Percentiles rank a stretch among this genome's conserved stretches.
Evolutionary conservation across 164 flowering plant genomes (phyloP).

Genomic region (Sextonia rubra): DNA sequence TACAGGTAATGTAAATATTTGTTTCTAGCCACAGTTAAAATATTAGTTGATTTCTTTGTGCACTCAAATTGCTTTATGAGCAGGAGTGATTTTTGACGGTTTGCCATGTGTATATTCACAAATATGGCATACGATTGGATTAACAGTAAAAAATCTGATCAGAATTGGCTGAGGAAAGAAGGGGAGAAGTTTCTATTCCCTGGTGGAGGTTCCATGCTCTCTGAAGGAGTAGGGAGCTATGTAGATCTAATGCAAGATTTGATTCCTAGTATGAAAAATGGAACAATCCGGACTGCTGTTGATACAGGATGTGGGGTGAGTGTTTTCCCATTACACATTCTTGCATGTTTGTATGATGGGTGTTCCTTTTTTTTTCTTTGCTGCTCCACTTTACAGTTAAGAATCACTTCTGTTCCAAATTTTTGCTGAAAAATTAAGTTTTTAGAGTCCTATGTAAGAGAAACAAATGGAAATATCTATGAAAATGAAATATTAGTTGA

Average conservation of each 20-base stretch:
- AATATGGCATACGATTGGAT: conserved; percentile 99
- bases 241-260: conserved; percentile 87
- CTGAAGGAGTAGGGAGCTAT: conserved; percentile 77
- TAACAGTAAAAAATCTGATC: conserved; percentile 92
- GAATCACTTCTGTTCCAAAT: neutral
- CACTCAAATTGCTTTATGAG: neutral
- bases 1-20: conserved; percentile 55
- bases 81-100: neutral
- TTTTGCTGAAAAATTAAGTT: neutral
- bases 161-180: conserved; percentile 77
- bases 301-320: conserved; percentile 99
- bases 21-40: neutral
- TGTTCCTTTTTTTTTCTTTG: too few species aligned
- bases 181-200: conserved; percentile 95
- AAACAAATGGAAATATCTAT: too few species aligned
- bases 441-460: neutral
- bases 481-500: too few species aligned
- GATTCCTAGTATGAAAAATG: conserved; percentile 92
- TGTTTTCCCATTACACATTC: conserved; percentile 5
- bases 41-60: neutral
- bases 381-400: neutral
- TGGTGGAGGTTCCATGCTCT: conserved; percentile 99
- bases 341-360: neutral
- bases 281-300: conserved; percentile 85
- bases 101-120: conserved; percentile 28